Conservation (phyloP, 306 rosid species). For the Albizia julibrissin region DNA sequence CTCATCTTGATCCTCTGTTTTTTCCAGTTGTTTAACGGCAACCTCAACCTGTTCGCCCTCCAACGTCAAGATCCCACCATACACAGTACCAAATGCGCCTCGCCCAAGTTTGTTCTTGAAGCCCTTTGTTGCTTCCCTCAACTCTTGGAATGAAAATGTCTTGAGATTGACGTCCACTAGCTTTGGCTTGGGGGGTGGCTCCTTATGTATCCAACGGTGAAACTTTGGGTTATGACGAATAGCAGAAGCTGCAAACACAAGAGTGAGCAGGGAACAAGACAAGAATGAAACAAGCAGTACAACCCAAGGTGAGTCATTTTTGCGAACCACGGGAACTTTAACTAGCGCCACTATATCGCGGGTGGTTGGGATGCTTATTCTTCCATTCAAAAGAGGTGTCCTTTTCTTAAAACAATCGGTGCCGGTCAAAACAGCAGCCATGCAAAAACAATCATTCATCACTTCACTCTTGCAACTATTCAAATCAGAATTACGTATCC, state of each 20-base stretch:
- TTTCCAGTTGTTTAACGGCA: slow-evolving; percentile 39
- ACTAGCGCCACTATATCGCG: slow-evolving; percentile 2
- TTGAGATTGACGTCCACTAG: slow-evolving; percentile 39
- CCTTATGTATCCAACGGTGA: neutral
- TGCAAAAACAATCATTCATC: slow-evolving; percentile 36
- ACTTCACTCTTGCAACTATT: slow-evolving; percentile 35
- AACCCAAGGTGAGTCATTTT: slow-evolving; percentile 13
- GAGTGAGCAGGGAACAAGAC: slow-evolving; percentile 33
- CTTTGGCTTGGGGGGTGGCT: slow-evolving; percentile 29
- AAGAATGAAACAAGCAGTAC: slow-evolving; percentile 25
- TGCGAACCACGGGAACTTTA: slow-evolving; percentile 23
- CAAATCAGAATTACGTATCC: neutral
- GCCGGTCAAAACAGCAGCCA: slow-evolving; percentile 30
- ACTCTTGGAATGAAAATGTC: slow-evolving; percentile 37
- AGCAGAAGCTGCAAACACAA: slow-evolving; percentile 29
- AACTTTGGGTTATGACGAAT: slow-evolving; percentile 34
- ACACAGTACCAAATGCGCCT: slow-evolving; percentile 37
- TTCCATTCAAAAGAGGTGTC: slow-evolving; percentile 35
- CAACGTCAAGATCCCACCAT: slow-evolving; percentile 34
- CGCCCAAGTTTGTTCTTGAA: slow-evolving; percentile 35
- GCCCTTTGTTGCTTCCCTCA: slow-evolving; percentile 43
- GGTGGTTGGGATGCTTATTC: slow-evolving; percentile 18
- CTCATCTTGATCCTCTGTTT: slow-evolving; percentile 28
- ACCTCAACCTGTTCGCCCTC: slow-evolving; percentile 38
- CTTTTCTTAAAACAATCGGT: slow-evolving; percentile 35